phyloP scores from a whole-genome alignment of 192 early-diverging fungal species.

The Backusella parvicylindrica region DNA sequence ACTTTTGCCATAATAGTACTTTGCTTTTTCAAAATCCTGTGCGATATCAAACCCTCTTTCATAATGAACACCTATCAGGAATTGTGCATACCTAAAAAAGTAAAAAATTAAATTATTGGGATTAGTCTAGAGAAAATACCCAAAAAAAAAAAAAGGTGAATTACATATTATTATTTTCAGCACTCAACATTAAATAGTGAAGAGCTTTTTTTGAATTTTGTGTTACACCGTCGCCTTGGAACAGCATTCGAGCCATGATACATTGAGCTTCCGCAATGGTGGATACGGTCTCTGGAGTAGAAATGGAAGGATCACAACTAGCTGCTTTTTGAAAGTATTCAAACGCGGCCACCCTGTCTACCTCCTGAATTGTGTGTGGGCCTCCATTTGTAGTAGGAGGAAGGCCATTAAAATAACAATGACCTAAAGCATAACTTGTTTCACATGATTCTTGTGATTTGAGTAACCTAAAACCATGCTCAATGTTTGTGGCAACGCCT shows the following conservation, averaged over 20 bases:
- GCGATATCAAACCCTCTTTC: constrained; percentile 25
- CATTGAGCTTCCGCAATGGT: constrained; percentile 25
- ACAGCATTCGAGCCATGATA: constrained; percentile 15
- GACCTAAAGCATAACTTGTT: constrained; percentile 16
- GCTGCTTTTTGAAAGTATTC: constrained; percentile 14
- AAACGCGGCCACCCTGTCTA: constrained; percentile 11
- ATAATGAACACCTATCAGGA: constrained; percentile 31
- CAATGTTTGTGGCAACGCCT: constrained; percentile 10
- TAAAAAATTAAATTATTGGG: not conserved
- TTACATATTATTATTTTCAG: constrained; percentile 24
- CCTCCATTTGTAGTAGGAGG: not conserved
- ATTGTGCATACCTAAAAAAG: constrained; percentile 30
- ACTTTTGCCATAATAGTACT: constrained; percentile 23
- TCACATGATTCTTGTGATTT: constrained; percentile 11
- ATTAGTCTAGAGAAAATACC: not conserved
- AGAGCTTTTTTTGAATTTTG: constrained; percentile 15
- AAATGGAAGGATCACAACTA: not conserved
- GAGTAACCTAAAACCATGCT: constrained; percentile 13
- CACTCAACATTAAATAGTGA: constrained; percentile 15
- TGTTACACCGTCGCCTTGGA: constrained; percentile 24
- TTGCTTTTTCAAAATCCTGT: constrained; percentile 20
- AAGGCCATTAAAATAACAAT: constrained; percentile 24
- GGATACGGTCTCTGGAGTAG: not conserved
- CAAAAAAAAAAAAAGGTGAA: not conserved
- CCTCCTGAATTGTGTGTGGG: not conserved